These are phyloP conservation scores for Prunus salicina DNA, from an alignment of 306 rosid species.

Conservation along the genomic window DNA sequence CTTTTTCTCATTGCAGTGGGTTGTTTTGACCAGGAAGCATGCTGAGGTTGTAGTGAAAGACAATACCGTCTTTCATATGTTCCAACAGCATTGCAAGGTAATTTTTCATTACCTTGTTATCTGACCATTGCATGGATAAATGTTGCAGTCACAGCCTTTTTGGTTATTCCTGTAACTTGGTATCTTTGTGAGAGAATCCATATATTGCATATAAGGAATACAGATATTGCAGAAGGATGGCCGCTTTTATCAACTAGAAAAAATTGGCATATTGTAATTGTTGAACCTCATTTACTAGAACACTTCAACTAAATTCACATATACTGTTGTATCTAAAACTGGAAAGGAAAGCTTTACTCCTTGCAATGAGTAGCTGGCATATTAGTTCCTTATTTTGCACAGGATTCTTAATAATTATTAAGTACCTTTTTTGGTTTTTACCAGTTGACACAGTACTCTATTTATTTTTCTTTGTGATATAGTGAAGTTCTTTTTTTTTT, in stretches of 20 bases:
- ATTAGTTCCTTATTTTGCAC: neutral
- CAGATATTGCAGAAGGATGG: neutral
- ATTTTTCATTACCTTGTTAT: conserved; percentile 10
- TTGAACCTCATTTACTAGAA: neutral
- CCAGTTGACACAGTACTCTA: neutral
- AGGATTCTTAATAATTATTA: neutral
- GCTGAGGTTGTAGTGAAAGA: conserved; percentile 81
- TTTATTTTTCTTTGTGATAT: neutral
- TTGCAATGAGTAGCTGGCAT: neutral
- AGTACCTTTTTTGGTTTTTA: neutral
- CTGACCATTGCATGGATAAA: neutral
- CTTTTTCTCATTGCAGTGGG: conserved; percentile 65
- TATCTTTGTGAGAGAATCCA: neutral
- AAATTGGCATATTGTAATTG: neutral
- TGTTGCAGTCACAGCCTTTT: neutral
- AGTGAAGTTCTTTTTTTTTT: neutral
- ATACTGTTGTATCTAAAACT: neutral
- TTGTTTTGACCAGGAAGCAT: conserved; percentile 86
- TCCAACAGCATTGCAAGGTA: conserved; percentile 83
- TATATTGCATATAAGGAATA: neutral
- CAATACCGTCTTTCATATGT: conserved; percentile 69
- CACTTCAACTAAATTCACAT: neutral
- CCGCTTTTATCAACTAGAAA: neutral
- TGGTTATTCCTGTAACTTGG: neutral
- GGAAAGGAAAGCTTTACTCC: neutral